phyloP scores from a whole-genome alignment of 108 stramenopile genomes.

The Nannochloropsis gaditana region DNA sequence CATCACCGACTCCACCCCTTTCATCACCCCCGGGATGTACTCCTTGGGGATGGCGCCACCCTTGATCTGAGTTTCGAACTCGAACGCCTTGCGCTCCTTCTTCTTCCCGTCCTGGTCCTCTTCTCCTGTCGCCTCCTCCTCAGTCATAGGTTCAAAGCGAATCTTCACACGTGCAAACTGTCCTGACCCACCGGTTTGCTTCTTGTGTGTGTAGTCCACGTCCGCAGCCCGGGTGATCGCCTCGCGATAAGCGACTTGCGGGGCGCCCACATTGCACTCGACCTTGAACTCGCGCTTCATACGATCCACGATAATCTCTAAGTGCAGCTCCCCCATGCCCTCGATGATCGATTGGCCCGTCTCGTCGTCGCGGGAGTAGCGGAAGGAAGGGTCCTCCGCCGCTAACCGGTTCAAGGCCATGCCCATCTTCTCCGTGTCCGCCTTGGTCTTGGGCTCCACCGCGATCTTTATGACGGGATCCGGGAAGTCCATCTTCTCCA shows the following conservation, averaged over 20 bases:
- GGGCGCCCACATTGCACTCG: constrained; percentile 59
- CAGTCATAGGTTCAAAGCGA: constrained; percentile 81
- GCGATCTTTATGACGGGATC: constrained; percentile 60
- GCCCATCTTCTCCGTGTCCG: constrained; percentile 56
- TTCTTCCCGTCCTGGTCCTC: constrained; percentile 49
- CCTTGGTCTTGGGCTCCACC: constrained; percentile 57
- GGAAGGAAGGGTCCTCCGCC: constrained; percentile 54
- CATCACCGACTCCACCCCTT: constrained; percentile 89
- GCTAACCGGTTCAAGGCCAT: constrained; percentile 46
- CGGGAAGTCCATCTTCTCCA: constrained; percentile 99
- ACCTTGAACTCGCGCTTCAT: constrained; percentile 98
- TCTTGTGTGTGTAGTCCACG: constrained; percentile 97
- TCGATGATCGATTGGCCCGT: constrained; percentile 95
- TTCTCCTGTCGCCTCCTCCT: constrained; percentile 59
- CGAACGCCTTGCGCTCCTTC: constrained; percentile 71
- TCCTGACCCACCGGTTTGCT: constrained; percentile 95
- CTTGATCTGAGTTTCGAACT: constrained; percentile 90
- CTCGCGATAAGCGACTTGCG: constrained; percentile 89
- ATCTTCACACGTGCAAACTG: constrained; percentile 95
- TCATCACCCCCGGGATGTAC: constrained; percentile 88
- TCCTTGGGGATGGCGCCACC: constrained; percentile 94
- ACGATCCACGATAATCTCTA: constrained; percentile 98
- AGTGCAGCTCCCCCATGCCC: constrained; percentile 99
- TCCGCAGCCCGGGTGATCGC: constrained; percentile 84
- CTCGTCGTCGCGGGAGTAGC: constrained; percentile 71